These are phyloP conservation scores for Boletus pseudopeckii DNA, from an alignment of 768 basidiomycete genomes.

Conservation along the genomic window DNA sequence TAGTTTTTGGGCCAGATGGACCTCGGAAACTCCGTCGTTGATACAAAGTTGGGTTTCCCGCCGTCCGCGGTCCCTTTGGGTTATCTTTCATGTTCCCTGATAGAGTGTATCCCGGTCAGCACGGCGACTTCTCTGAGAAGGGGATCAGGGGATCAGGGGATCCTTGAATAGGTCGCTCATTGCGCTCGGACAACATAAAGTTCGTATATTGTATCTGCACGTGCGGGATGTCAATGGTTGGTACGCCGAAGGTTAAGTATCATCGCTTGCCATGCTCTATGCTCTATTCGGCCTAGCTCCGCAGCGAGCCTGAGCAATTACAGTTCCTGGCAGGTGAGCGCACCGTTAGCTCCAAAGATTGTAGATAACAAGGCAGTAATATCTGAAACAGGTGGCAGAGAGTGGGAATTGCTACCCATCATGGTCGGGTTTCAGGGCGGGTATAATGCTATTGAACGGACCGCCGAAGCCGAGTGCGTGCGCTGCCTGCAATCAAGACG, in stretches of 20 bases:
- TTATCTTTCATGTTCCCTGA: not conserved
- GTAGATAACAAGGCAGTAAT: not conserved
- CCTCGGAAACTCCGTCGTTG: conserved; percentile 7
- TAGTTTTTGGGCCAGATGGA: conserved; percentile 18
- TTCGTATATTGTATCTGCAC: conserved; percentile 41
- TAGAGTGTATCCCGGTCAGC: conserved; percentile 8
- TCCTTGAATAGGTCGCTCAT: conserved; percentile 12
- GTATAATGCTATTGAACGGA: conserved; percentile 45
- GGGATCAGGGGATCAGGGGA: conserved; percentile 10
- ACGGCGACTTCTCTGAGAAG: conserved; percentile 5
- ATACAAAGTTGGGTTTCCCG: conserved; percentile 16
- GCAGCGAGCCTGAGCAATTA: conserved; percentile 13
- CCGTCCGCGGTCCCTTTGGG: not conserved
- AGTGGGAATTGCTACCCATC: conserved; percentile 40
- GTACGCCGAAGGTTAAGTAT: conserved; percentile 45
- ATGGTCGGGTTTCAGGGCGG: conserved; percentile 49
- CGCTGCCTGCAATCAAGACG: not conserved
- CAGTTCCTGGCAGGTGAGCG: conserved; percentile 34
- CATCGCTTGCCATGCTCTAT: not conserved
- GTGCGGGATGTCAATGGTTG: conserved; percentile 45
- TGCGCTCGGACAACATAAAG: conserved; percentile 10
- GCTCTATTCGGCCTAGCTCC: not conserved
- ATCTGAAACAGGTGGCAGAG: conserved; percentile 38
- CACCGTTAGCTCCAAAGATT: not conserved
- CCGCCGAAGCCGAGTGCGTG: conserved; percentile 34